Conservation (phyloP, 495 filamentous ascomycete genomes). For the Pseudoneurospora amorphoporcata region DNA sequence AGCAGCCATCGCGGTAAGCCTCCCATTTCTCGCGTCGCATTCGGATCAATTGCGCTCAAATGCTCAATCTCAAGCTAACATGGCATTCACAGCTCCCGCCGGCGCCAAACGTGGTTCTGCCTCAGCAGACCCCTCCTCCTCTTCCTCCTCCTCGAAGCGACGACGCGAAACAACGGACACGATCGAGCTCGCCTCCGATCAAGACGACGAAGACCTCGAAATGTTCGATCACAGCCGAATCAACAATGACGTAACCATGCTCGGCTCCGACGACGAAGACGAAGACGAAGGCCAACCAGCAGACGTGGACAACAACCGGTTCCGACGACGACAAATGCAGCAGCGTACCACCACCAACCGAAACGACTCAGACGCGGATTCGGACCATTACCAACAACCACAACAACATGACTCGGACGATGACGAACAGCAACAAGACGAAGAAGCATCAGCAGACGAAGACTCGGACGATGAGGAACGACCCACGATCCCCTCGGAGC, state of each 20-base stretch:
- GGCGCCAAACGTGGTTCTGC: background rate
- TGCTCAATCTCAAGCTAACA: background rate
- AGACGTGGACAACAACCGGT: background rate
- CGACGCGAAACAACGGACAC: background rate
- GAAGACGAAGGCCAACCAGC: background rate
- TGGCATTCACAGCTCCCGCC: background rate
- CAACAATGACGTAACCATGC: background rate
- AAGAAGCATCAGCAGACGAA: slow-evolving; percentile 10
- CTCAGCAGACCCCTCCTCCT: background rate
- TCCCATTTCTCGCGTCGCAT: background rate
- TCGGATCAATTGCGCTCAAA: background rate
- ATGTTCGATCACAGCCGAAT: background rate
- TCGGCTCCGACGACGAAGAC: background rate
- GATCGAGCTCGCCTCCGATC: background rate
- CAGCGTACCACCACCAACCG: background rate
- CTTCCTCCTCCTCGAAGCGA: background rate
- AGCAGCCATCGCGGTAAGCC: background rate
- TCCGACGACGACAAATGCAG: background rate
- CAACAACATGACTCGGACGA: slow-evolving; percentile 15
- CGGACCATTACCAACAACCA: background rate
- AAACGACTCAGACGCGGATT: background rate
- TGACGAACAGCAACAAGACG: slow-evolving; percentile 9
- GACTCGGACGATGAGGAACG: slow-evolving; percentile 23
- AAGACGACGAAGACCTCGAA: background rate
- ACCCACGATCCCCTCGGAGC: slow-evolving; percentile 55